A percentile compares a stretch with the other conserved stretches of the same genome.
These are phyloP conservation scores for Phascolomyces articulosus DNA, from an alignment of 371 early-diverging fungal species.

Conservation along the genomic window DNA sequence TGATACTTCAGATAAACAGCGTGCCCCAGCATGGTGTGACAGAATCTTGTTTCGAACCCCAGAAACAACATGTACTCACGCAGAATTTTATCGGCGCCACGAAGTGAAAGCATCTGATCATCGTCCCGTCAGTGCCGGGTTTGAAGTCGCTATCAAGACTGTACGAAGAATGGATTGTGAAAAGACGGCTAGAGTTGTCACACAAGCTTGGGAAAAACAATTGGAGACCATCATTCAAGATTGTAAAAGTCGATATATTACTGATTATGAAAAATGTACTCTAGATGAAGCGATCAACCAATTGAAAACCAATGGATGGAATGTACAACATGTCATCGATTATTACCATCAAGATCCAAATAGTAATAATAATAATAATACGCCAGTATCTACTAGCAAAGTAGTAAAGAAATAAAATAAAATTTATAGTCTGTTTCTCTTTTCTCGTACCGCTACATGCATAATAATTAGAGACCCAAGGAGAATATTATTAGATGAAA, in stretches of 20 bases:
- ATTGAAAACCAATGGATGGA: constrained; percentile 25
- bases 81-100: constrained; percentile 47
- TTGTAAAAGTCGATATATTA: constrained; percentile 28
- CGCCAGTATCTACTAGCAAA: background rate
- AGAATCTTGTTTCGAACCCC: constrained; percentile 64
- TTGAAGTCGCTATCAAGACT: constrained; percentile 22
- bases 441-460: background rate
- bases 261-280: constrained; percentile 28
- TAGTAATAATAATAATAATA: too few relatives aligned
- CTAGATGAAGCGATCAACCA: constrained; percentile 18
- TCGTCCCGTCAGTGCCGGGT: constrained; percentile 75
- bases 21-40: constrained; percentile 89
- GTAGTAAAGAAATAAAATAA: background rate
- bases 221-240: constrained; percentile 18
- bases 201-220: constrained; percentile 22
- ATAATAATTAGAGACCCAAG: background rate
- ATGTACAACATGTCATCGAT: constrained; percentile 16
- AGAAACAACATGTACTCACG: constrained; percentile 22
- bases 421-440: background rate
- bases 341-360: too few relatives aligned
- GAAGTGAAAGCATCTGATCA: constrained; percentile 81
- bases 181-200: constrained; percentile 10
- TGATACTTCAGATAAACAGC: constrained; percentile 81
- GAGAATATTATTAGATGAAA: background rate
- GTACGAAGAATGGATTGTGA: constrained; percentile 5